These are phyloP conservation scores for Ophiocordyceps sinensis DNA, from an alignment of 2,329 filamentous ascomycete genomes.

Conservation along the genomic window DNA sequence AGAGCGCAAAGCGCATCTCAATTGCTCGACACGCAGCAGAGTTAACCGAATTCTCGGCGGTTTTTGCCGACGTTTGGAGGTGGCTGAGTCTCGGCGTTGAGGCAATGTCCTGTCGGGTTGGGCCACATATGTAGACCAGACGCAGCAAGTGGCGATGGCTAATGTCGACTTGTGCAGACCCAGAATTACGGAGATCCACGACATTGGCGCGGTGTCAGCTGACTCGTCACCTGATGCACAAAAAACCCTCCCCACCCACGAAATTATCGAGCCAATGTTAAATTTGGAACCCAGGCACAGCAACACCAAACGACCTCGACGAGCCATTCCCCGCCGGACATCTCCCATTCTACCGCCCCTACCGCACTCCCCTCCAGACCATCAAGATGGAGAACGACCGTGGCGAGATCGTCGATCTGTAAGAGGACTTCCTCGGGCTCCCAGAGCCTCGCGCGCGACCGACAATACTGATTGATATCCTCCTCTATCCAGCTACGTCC, in stretches of 20 bases:
- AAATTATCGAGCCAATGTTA: conserved; percentile 19
- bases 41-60: conserved; percentile 7
- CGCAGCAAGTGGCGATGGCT: background rate
- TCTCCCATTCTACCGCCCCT: conserved; percentile 12
- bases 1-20: conserved; percentile 34
- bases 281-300: conserved; percentile 13
- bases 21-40: conserved; percentile 13
- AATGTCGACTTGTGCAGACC: background rate
- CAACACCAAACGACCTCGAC: conserved; percentile 15
- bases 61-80: background rate
- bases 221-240: conserved; percentile 18
- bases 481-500: conserved; percentile 62
- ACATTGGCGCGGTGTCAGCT: conserved; percentile 20
- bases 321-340: conserved; percentile 12
- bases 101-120: background rate
- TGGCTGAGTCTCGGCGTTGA: background rate
- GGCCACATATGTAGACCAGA: background rate
- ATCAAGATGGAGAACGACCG: conserved; percentile 99
- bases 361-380: conserved; percentile 10
- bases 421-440: conserved; percentile 27
- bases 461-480: background rate
- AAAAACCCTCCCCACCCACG: conserved; percentile 22
- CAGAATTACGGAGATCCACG: conserved; percentile 8
- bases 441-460: background rate
- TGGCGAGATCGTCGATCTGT: conserved; percentile 99